Conservation (phyloP, 768 basidiomycete genomes). For the Rhizopogon rudus region DNA sequence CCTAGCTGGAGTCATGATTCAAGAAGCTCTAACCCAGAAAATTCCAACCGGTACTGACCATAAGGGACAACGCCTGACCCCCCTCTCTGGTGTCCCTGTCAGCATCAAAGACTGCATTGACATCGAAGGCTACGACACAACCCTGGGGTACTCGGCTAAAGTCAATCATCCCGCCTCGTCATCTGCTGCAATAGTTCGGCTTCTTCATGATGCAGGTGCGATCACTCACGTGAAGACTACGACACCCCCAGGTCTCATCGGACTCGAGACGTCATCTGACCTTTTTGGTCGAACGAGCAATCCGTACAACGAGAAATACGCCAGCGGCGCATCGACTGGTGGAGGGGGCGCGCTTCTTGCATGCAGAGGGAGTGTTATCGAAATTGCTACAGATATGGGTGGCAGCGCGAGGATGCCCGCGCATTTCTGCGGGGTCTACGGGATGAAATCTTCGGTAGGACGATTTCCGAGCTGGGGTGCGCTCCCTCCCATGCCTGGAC, state of each 20-base stretch:
- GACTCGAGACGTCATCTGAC: slow-evolving; percentile 37
- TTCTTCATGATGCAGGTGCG: slow-evolving; percentile 37
- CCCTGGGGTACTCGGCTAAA: slow-evolving; percentile 37
- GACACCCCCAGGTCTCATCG: slow-evolving; percentile 37
- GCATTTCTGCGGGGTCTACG: slow-evolving; percentile 42
- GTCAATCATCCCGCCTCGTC: slow-evolving; percentile 29
- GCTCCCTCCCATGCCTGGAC: slow-evolving; percentile 28
- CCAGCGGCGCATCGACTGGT: slow-evolving; percentile 45
- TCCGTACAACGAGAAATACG: slow-evolving; percentile 38
- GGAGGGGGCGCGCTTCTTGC: slow-evolving; percentile 49
- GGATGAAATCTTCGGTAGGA: slow-evolving; percentile 33
- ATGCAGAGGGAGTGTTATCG: slow-evolving; percentile 37
- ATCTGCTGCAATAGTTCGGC: slow-evolving; percentile 34
- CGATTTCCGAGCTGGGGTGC: slow-evolving; percentile 33
- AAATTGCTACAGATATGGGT: slow-evolving; percentile 45
- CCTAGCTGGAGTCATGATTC: slow-evolving; percentile 40
- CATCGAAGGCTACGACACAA: slow-evolving; percentile 42
- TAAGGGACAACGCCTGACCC: slow-evolving; percentile 2
- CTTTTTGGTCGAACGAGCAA: slow-evolving; percentile 44
- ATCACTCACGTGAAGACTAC: slow-evolving; percentile 38
- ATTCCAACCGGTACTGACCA: slow-evolving; percentile 5
- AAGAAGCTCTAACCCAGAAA: slow-evolving; percentile 17
- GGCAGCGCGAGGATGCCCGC: slow-evolving; percentile 47
- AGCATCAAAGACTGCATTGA: slow-evolving; percentile 46
- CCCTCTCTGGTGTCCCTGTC: slow-evolving; percentile 40